Percentiles rank a stretch among this genome's conserved stretches.
Evolutionary conservation across 495 filamentous ascomycete genomes (phyloP).

Genomic region (Podospora anserina): DNA sequence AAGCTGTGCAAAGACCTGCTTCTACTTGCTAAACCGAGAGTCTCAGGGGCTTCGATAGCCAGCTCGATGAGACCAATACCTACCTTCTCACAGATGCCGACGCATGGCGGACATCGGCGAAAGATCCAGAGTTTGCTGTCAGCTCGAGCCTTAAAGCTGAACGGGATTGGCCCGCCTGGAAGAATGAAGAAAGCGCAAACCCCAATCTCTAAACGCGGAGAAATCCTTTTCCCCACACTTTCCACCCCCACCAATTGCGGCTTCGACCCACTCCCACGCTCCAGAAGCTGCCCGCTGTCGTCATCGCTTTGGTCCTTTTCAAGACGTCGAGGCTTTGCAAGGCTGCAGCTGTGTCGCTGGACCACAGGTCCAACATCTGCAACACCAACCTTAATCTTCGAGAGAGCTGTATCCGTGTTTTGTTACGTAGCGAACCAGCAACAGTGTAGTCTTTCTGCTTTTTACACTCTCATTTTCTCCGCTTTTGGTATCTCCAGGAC

Average conservation of each 20-base stretch:
- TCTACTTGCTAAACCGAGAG: not conserved
- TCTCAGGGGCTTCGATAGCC: no score
- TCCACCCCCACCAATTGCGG: not conserved
- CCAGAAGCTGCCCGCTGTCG: conserved; percentile 17
- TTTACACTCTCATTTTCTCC: not conserved
- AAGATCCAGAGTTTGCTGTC: not conserved
- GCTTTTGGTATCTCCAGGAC: not conserved
- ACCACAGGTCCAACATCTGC: not conserved
- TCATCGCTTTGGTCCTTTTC: conserved; percentile 17
- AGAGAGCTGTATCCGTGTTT: not conserved
- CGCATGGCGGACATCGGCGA: not conserved
- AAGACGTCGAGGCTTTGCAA: not conserved
- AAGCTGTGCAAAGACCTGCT: not conserved
- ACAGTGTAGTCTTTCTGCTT: not conserved
- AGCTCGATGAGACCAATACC: no score
- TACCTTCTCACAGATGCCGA: no score
- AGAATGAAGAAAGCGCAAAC: not conserved
- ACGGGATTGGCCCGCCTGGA: not conserved
- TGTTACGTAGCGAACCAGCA: not conserved
- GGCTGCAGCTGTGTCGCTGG: not conserved
- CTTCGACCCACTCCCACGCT: not conserved
- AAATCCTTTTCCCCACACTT: conserved; percentile 9
- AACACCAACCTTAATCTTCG: not conserved
- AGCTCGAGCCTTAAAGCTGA: not conserved
- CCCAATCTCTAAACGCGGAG: conserved; percentile 4